These are phyloP conservation scores for Pythium phragmitis DNA, from an alignment of 352 stramenopile species.

Conservation along the genomic window DNA sequence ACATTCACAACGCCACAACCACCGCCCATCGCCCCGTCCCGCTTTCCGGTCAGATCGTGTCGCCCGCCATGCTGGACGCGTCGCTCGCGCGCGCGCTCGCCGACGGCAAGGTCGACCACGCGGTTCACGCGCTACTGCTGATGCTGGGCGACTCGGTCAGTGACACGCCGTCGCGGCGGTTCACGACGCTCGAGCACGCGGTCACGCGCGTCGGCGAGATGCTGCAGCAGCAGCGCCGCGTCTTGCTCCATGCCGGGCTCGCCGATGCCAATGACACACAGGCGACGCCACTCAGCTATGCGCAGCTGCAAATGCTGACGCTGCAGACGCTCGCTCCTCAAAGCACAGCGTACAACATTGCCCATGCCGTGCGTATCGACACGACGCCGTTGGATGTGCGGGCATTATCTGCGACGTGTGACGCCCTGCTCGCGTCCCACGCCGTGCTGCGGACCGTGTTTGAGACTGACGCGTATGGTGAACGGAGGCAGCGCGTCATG, in stretches of 20 bases:
- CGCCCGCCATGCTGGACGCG: neutral
- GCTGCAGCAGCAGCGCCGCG: conserved; percentile 12
- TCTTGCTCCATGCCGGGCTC: conserved; percentile 15
- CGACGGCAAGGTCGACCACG: conserved; percentile 36
- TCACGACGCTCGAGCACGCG: conserved; percentile 23
- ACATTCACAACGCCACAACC: too few species aligned
- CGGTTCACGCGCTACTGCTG: conserved; percentile 39
- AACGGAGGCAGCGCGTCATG: conserved; percentile 36
- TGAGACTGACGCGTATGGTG: conserved; percentile 25
- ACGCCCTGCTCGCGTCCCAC: conserved; percentile 40
- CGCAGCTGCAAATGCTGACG: conserved; percentile 61
- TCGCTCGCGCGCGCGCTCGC: conserved; percentile 32
- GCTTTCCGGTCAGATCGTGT: too few species aligned
- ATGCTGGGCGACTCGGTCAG: conserved; percentile 26
- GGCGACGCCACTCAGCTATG: conserved; percentile 37
- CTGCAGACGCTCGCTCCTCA: conserved; percentile 39
- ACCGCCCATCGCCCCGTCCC: too few species aligned
- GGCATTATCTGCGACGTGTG: conserved; percentile 29
- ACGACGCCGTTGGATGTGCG: conserved; percentile 20
- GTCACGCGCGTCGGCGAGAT: conserved; percentile 15
- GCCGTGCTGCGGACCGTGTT: conserved; percentile 50
- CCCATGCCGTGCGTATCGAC: conserved; percentile 33
- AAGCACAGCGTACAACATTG: conserved; percentile 57
- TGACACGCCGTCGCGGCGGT: conserved; percentile 15
- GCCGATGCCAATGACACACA: neutral